Percentiles rank a stretch among this genome's conserved stretches.
These are phyloP conservation scores for Stemphylium vesicarium DNA, from an alignment of 2,329 filamentous ascomycete genomes.

Conservation along the genomic window DNA sequence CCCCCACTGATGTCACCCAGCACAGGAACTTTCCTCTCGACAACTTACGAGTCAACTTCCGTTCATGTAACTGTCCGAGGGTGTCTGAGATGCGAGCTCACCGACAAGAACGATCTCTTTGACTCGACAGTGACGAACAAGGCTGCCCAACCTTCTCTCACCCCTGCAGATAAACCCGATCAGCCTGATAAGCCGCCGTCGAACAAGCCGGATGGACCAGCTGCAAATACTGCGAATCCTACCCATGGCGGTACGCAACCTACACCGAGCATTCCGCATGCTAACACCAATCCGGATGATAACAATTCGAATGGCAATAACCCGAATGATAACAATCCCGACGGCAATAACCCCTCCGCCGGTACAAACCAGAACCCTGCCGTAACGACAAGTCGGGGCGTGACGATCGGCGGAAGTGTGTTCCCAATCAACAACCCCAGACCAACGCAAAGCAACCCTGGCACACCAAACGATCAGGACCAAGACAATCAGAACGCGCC, in stretches of 20 bases:
- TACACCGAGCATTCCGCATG: conserved; percentile 15
- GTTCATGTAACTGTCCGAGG: conserved; percentile 36
- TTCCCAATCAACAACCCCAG: conserved; percentile 24
- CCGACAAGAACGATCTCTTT: not conserved
- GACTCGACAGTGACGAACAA: conserved; percentile 1
- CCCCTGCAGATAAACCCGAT: not conserved
- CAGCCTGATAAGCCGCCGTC: conserved; percentile 2
- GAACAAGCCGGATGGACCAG: not conserved
- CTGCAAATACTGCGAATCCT: conserved; percentile 1
- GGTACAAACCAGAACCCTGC: conserved; percentile 4
- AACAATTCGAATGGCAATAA: too few relatives aligned
- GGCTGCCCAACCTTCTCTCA: not conserved
- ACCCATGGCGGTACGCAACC: conserved; percentile 3
- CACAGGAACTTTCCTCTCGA: conserved; percentile 33
- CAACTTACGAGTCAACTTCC: conserved; percentile 32
- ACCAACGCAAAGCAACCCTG: conserved; percentile 13
- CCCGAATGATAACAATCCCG: too few relatives aligned
- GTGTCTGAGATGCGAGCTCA: conserved; percentile 30
- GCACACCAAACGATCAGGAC: conserved; percentile 6
- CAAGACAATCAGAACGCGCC: not conserved
- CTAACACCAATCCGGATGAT: not conserved
- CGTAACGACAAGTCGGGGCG: conserved; percentile 4
- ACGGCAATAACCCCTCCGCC: too few relatives aligned
- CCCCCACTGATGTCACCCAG: conserved; percentile 13
- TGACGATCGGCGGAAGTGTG: conserved; percentile 33